Evolutionary conservation across 805 yeast genomes (phyloP).

Genomic region (Hanseniaspora occidentalis): DNA sequence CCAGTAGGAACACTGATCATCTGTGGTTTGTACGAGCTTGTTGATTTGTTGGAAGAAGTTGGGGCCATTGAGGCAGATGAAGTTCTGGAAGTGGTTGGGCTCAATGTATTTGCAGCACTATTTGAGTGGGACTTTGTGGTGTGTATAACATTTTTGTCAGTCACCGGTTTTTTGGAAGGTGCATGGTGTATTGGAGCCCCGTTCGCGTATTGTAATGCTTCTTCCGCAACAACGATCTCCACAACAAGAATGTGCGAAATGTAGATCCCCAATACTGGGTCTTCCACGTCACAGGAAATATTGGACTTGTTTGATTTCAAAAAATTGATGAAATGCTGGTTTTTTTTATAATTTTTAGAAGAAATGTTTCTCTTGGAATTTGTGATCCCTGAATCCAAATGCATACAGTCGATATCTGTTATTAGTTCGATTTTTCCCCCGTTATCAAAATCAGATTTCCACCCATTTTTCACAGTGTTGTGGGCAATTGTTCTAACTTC

Average conservation of each 20-base stretch:
- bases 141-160: slow-evolving; percentile 6
- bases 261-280: slow-evolving; percentile 64
- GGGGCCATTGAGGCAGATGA: slow-evolving; percentile 3
- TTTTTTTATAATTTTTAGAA: slow-evolving; percentile 23
- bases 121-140: background rate
- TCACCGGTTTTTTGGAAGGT: slow-evolving; percentile 12
- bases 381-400: slow-evolving; percentile 40
- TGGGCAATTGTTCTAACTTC: slow-evolving; percentile 61
- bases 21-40: slow-evolving; percentile 6
- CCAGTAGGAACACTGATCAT: slow-evolving; percentile 75
- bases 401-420: slow-evolving; percentile 53
- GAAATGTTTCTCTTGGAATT: slow-evolving; percentile 34
- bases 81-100: slow-evolving; percentile 1
- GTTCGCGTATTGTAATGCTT: slow-evolving; percentile 36
- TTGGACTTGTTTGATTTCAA: slow-evolving; percentile 20
- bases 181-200: slow-evolving; percentile 25
- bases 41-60: slow-evolving; percentile 9
- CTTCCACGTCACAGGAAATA: slow-evolving; percentile 70
- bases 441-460: slow-evolving; percentile 75
- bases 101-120: background rate
- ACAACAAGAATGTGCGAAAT: slow-evolving; percentile 68
- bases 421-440: slow-evolving; percentile 67
- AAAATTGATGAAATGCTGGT: slow-evolving; percentile 20
- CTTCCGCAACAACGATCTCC: slow-evolving; percentile 94
- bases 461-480: slow-evolving; percentile 80